Conservation (phyloP, 1,284 basidiomycete species). For the Ceratobasidium sp. region DNA sequence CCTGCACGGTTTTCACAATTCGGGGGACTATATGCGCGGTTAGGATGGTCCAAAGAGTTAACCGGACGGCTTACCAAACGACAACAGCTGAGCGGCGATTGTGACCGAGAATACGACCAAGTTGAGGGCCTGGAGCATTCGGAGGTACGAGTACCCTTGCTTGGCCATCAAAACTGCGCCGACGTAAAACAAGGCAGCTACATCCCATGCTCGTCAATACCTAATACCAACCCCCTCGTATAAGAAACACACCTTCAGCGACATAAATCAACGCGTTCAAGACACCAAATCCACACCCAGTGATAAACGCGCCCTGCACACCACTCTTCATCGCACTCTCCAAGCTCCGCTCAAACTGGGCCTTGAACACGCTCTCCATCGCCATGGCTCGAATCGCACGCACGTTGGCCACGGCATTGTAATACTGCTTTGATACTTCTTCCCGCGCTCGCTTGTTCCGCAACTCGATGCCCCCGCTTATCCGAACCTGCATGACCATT, state of each 20-base stretch:
- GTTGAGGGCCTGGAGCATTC: conserved; percentile 90
- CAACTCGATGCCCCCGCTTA: conserved; percentile 76
- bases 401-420: conserved; percentile 87
- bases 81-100: conserved; percentile 87
- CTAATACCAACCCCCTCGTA: background rate
- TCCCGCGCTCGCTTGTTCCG: conserved; percentile 86
- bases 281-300: conserved; percentile 84
- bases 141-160: conserved; percentile 84
- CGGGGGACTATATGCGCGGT: conserved; percentile 64
- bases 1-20: conserved; percentile 81
- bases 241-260: conserved; percentile 63
- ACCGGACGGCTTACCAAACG: conserved; percentile 71
- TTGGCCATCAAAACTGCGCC: conserved; percentile 82
- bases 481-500: conserved; percentile 74
- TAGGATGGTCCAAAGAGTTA: conserved; percentile 14
- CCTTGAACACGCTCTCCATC: conserved; percentile 77
- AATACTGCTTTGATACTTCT: conserved; percentile 84
- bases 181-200: conserved; percentile 87
- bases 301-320: conserved; percentile 77
- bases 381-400: conserved; percentile 89
- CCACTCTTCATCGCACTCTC: conserved; percentile 71
- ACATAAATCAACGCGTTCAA: conserved; percentile 85
- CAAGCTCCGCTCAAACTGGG: conserved; percentile 70
- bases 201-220: conserved; percentile 36
- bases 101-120: conserved; percentile 93